A percentile compares a stretch with the other conserved stretches of the same genome.
Conservation (phyloP, 2,329 filamentous ascomycete genomes). For the Trichothecium roseum region DNA sequence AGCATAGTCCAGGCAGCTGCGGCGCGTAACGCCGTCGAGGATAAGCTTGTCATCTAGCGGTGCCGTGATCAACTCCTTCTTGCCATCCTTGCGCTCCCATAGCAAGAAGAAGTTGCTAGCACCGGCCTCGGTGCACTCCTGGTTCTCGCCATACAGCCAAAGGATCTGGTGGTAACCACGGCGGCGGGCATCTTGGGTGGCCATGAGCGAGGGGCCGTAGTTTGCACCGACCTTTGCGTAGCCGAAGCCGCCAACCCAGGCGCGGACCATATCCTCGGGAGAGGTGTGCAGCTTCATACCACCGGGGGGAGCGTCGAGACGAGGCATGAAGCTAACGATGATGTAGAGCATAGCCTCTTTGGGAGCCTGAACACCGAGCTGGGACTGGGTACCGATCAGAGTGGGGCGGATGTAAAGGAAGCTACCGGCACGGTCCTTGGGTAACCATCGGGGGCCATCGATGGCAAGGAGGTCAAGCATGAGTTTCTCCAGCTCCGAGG, state of each 20-base stretch:
- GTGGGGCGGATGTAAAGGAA: constrained; percentile 83
- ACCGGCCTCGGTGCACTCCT: constrained; percentile 79
- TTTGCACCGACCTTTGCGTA: constrained; percentile 90
- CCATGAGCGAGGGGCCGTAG: constrained; percentile 75
- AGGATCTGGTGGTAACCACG: constrained; percentile 80
- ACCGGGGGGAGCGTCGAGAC: constrained; percentile 37
- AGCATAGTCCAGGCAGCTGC: constrained; percentile 66
- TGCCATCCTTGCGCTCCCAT: constrained; percentile 43
- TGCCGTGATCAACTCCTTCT: constrained; percentile 66
- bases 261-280: constrained; percentile 72
- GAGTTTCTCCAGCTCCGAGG: constrained; percentile 62
- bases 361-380: constrained; percentile 72
- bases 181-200: constrained; percentile 62
- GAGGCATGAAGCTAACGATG: constrained; percentile 55
- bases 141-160: constrained; percentile 78
- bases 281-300: constrained; percentile 70
- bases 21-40: constrained; percentile 77
- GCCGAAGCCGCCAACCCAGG: constrained; percentile 89
- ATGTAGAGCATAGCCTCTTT: constrained; percentile 83
- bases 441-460: constrained; percentile 72
- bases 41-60: constrained; percentile 76
- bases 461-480: constrained; percentile 60
- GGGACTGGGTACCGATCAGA: constrained; percentile 71
- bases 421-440: constrained; percentile 52
- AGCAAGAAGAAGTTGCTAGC: constrained; percentile 88